Evolutionary conservation across 2,329 filamentous ascomycete genomes (phyloP), one percentile per base, ranked within the genome.

Genomic region (Botrytis galanthina): DNA sequence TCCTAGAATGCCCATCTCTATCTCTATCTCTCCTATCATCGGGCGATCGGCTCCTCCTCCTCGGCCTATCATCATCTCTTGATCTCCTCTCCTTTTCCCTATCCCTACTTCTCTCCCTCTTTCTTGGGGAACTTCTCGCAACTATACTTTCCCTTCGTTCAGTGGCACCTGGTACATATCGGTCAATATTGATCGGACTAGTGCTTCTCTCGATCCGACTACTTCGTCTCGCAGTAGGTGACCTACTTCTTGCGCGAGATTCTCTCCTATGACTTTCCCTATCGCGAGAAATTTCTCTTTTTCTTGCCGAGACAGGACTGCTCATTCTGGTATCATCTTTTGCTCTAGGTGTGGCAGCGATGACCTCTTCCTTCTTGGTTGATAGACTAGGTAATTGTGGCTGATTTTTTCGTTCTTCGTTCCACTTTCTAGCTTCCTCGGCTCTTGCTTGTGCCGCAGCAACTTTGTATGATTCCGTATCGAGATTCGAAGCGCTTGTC

Each of bases 371-470:
- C 51, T 35, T 61, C 67, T 76, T 76, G 63, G 75, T 71, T 54
- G 79, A 75, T 72, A 44, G 67, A 66, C 62, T 78, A 57, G 87
- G 86, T 0, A 87, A 87, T 32, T 89, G 81, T 1, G 88, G 87
- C 59, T 89, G 80, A 14, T 88, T 88, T 78, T 90, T 90, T 66
- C 85, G 85, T 44, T 87, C 84, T 46, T 89, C 88, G 76, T 90
- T 88, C 75, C 87, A 87, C 77, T 90, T 88, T 4, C 88, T 88
- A 10, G 88, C 88, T 54, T 90, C 82, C 77, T 91, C 91, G 7
- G 88, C 88, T 79, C 90, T 90, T 57, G 89, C 89, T 79, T 85
- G 87, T 71, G 89, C 88, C 77, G 90, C 88, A 73, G 87, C 86
- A 76, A 87, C 86, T 79, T 91, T 91, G 85, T 87, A 76, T 32